These are phyloP conservation scores for Imleria badia DNA, from an alignment of 768 basidiomycete species.

Conservation along the genomic window DNA sequence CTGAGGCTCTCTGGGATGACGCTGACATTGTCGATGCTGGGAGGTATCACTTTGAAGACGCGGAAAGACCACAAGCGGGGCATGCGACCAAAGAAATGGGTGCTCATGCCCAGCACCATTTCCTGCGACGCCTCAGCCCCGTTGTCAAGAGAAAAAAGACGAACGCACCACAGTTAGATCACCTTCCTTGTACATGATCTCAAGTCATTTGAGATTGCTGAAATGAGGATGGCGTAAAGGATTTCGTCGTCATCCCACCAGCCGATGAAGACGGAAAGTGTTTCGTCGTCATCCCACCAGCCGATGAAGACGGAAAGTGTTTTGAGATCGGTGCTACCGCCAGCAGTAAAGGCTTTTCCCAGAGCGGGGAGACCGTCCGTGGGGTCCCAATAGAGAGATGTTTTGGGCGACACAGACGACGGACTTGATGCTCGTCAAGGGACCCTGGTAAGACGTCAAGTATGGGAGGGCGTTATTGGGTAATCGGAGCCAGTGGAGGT, in stretches of 20 bases:
- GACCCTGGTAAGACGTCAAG: conserved; percentile 22
- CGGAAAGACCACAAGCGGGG: conserved; percentile 38
- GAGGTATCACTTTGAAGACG: conserved; percentile 34
- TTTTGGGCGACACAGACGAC: conserved; percentile 17
- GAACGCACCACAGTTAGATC: conserved; percentile 42
- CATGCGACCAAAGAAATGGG: conserved; percentile 40
- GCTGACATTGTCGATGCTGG: conserved; percentile 7
- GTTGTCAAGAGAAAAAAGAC: background rate
- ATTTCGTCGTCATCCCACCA: conserved; percentile 51
- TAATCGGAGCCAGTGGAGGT: conserved; percentile 26
- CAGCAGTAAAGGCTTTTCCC: conserved; percentile 23
- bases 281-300: conserved; percentile 47
- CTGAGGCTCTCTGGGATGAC: conserved; percentile 1
- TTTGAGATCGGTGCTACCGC: conserved; percentile 25
- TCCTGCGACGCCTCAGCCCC: conserved; percentile 24
- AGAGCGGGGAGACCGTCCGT: conserved; percentile 19
- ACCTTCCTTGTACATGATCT: conserved; percentile 39
- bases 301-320: conserved; percentile 35
- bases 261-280: conserved; percentile 35
- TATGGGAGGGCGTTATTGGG: conserved; percentile 20
- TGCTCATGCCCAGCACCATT: conserved; percentile 42
- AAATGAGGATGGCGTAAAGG: conserved; percentile 44
- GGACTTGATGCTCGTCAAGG: conserved; percentile 28
- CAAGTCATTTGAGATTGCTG: conserved; percentile 35
- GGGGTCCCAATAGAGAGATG: conserved; percentile 29